A percentile compares a stretch with the other conserved stretches of the same genome.
phyloP scores from a whole-genome alignment of 495 filamentous ascomycete genomes.

The Penicillium egyptiacum region DNA sequence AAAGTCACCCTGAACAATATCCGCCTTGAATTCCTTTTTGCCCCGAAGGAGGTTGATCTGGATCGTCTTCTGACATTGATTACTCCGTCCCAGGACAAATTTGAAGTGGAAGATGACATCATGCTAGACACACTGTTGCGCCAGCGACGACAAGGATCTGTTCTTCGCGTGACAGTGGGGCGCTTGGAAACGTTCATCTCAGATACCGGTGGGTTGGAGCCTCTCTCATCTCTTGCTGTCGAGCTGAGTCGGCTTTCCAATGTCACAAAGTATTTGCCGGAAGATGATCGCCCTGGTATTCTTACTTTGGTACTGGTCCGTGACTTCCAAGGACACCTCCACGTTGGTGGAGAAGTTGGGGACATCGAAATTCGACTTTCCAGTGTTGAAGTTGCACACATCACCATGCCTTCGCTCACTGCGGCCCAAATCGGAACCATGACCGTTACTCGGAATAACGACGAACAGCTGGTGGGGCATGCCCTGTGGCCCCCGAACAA shows the following conservation, averaged over 20 bases:
- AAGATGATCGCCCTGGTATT: conserved; percentile 91
- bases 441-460: conserved; percentile 58
- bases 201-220: conserved; percentile 58
- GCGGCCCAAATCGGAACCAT: conserved; percentile 69
- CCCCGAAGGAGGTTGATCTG: conserved; percentile 77
- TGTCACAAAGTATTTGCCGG: conserved; percentile 90
- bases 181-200: conserved; percentile 57
- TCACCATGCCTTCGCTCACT: conserved; percentile 76
- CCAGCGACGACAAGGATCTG: conserved; percentile 87
- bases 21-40: conserved; percentile 69
- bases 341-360: conserved; percentile 66
- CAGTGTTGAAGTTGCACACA: conserved; percentile 74
- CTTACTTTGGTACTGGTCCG: conserved; percentile 70
- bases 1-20: conserved; percentile 59
- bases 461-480: conserved; percentile 67
- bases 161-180: conserved; percentile 69
- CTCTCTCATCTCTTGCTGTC: conserved; percentile 66
- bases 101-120: conserved; percentile 90
- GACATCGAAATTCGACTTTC: conserved; percentile 54
- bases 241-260: conserved; percentile 80
- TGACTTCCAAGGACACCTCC: conserved; percentile 56
- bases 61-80: conserved; percentile 80
- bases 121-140: conserved; percentile 87
- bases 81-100: conserved; percentile 88
- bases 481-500: conserved; percentile 34